Evolutionary conservation across 2,329 filamentous ascomycete species (phyloP).

Genomic region (Ceratocystis diversiconidia): DNA sequence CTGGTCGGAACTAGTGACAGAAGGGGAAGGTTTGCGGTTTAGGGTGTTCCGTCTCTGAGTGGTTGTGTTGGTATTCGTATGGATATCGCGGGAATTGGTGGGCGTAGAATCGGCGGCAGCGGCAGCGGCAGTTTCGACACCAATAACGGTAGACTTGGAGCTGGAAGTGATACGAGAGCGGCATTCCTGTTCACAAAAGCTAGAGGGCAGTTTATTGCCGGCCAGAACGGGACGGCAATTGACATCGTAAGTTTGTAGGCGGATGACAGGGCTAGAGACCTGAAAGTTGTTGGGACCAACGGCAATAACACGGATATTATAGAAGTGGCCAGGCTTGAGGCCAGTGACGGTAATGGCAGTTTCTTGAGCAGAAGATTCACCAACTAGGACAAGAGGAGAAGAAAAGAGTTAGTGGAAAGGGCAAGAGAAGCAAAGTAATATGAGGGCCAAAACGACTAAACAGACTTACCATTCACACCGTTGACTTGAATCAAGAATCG

Average conservation of each 20-base stretch:
- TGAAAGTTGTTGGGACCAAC: slow-evolving; percentile 88
- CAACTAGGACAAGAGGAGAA: slow-evolving; percentile 39
- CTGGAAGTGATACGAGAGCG: slow-evolving; percentile 28
- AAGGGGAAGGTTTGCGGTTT: slow-evolving; percentile 64
- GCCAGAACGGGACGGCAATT: slow-evolving; percentile 50
- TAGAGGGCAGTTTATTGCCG: slow-evolving; percentile 41
- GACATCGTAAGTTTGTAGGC: slow-evolving; percentile 59
- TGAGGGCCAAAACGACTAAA: not conserved
- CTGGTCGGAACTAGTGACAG: slow-evolving; percentile 43
- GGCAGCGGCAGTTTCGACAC: slow-evolving; percentile 41
- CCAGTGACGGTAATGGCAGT: slow-evolving; percentile 71
- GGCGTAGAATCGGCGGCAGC: slow-evolving; percentile 29
- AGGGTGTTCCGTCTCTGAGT: slow-evolving; percentile 39
- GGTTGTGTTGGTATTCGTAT: slow-evolving; percentile 14
- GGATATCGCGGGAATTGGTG: not conserved
- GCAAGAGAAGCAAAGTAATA: not conserved
- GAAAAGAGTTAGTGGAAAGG: not conserved
- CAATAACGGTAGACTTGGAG: slow-evolving; percentile 38
- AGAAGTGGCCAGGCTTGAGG: slow-evolving; percentile 73
- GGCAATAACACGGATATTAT: slow-evolving; percentile 85
- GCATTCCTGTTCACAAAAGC: slow-evolving; percentile 40
- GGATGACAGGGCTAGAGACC: slow-evolving; percentile 71
- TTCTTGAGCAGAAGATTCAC: slow-evolving; percentile 65
- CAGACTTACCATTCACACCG: slow-evolving; percentile 62
- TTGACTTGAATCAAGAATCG: slow-evolving; percentile 92